Evolutionary conservation across 2,329 filamentous ascomycete genomes (phyloP), one percentile per base, ranked within the genome.

Genomic region (Zasmidium cellare): DNA sequence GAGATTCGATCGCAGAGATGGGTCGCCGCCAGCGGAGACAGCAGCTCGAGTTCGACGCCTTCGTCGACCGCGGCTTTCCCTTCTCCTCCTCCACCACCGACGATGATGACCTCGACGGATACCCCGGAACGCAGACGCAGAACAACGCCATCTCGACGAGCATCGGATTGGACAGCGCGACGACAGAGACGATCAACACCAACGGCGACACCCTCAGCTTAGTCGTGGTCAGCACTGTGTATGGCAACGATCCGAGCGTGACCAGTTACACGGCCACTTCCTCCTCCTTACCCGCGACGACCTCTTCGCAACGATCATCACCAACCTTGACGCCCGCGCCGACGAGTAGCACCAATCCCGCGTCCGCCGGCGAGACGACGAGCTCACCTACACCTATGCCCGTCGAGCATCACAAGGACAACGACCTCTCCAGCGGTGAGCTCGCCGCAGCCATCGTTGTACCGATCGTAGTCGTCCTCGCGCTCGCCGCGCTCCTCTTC

Each of bases 401-500:
- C 6, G 19, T 44, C 14, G 14, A 46, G 28, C 46, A 57, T 5
- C 49, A 58, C 31, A 22, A 63, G 47, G 18, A 54, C 25, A 38
- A 57, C 41, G 58, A 59, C n/a, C 53, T 67, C 6, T 66, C 66
- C 9, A 41, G 46, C 20, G 65, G 64, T 22, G 61, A 61, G 20
- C 52, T 67, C 3, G 62, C 64, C 5, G 67, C 65, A 11, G 65
- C 65, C 3, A 60, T 69, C 14, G 53, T 62, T 2, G 55, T 66
- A 16, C 67, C 67, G 6, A 59, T 67, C 41, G 35, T 66, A 24
- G 25, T 62, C 38, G 61, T 55, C n/a, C 44, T 61, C 5, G n/a
- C 58, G 2, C 24, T 57, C 6, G 46, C 60, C 28, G 38, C 53
- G 3, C 51, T 63, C 19, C 58, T 53, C 11, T 55, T 63, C 58